Base-by-base conservation (phyloP, 192 early-diverging fungal species). In the Anaeromyces robustus region DNA sequence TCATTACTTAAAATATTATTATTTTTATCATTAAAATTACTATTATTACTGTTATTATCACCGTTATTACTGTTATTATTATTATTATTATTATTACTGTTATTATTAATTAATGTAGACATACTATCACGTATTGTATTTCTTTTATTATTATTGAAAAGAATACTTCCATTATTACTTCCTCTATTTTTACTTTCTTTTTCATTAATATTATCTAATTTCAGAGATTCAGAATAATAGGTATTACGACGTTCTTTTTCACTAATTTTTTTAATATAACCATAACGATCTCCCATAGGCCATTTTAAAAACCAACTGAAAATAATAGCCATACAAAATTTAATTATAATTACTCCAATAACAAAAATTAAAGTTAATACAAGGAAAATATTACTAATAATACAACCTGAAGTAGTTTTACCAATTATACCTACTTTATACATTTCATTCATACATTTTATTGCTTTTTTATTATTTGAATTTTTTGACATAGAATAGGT, bases 401-500 rank as follows among this genome's bases (percentile, higher is more conserved):
- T 81, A 82, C 89, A 89, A 0, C 89, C 89, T 12, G 80, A 80
- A 4, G 83, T 28, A 17, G 78, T 80, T 17, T 29, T 26, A 4
- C 81, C 88, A 1, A 89, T 13, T 77, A 77, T 86, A 0, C 87
- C 89, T 18, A 86, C 84, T 11, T 78, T 82, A 32, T 82, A 79
- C 77, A 79, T 41, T 26, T 84, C 29, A 22, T 78, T 68, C 30
- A 90, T 81, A 80, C 89, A 90, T 19, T 84, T 43, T 12, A 83
- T 81, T n/a, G 82, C 84, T 37, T 31, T 78, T 26, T 77, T 79
- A 68, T 78, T 78, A 4, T 78, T 2, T 11, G 30, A 78, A 30
- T 43, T 16, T 29, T 30, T 30, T 1, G 80, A 13, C 30, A 80
- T 43, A 11, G 43, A 29, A 18, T 77, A 30, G 32, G 52, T 41